Evolutionary conservation across 768 basidiomycete genomes (phyloP), one percentile per base, ranked within the genome.

Genomic region (Phylloporus rhodoxanthus): DNA sequence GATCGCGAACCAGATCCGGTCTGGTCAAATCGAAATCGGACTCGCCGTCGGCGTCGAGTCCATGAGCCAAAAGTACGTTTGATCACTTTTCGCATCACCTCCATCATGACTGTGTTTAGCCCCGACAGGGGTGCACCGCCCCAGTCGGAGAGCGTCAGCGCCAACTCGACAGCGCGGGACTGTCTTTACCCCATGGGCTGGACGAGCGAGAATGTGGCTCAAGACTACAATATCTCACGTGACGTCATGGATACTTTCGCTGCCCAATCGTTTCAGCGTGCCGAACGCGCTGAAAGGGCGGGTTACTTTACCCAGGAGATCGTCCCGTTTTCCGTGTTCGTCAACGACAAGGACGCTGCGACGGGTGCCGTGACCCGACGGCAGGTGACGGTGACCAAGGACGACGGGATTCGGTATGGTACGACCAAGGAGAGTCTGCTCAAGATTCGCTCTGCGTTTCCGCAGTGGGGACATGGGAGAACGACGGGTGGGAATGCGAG

Each of bases 401-500:
- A 92, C 58, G 90, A 91, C 57, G 88, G 90, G 2, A 84, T 91
- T 39, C 72, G 89, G 42, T 76, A 77, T 47, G 84, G 84, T 4
- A 88, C 87, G 6, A 90, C 87, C 1, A 75, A 79, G 57, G 81
- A 83, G 49, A 60, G 66, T 8, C 71, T 92, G 32, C 59, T 68
- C 37, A 87, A 82, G 67, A 80, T 91, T 53, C 76, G 77, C 37
- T 54, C 84, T 5, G 89, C 90, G 2, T 92, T 92, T 66, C 88
- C 87, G 40, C 85, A 91, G 56, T 91, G 87, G 87, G 84, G 81
- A 2, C 79, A 78, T 3, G 68, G 73, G 0, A 77, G 77, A 14
- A 89, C 87, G 29, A 91, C 90, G 3, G 89, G 88, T 17, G 88
- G 90, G 7, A 92, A 92, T 62, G 89, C 90, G 10, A 85, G 84